These are phyloP conservation scores for Aspergillus aculeatinus DNA, from an alignment of 2,329 filamentous ascomycete species.

Conservation along the genomic window DNA sequence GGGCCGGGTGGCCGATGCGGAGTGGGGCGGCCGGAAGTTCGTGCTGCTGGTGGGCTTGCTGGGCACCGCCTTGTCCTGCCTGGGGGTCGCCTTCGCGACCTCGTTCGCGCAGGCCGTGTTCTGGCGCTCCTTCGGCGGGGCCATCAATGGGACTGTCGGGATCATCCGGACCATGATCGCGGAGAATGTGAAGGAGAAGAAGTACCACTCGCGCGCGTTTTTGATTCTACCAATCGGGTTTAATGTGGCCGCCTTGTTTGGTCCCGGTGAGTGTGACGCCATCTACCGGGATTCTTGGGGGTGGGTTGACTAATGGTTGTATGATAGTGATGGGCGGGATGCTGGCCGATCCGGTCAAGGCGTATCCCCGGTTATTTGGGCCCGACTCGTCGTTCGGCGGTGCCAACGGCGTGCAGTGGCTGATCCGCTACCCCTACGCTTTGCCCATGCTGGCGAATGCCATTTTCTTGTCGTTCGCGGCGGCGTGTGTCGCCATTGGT, in stretches of 20 bases:
- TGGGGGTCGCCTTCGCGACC: conserved; percentile 67
- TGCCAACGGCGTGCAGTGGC: conserved; percentile 58
- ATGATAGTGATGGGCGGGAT: conserved; percentile 61
- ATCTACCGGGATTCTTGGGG: conserved; percentile 35
- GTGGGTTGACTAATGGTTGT: conserved; percentile 17
- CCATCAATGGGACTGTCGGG: conserved; percentile 69
- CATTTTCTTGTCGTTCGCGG: conserved; percentile 56
- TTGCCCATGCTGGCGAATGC: conserved; percentile 67
- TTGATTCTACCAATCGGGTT: conserved; percentile 65
- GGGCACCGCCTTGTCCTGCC: conserved; percentile 64
- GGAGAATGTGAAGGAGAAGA: conserved; percentile 70
- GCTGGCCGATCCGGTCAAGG: conserved; percentile 65
- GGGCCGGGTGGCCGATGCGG: conserved; percentile 67
- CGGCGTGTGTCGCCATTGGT: conserved; percentile 58
- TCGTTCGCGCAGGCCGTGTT: conserved; percentile 64
- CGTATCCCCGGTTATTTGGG: conserved; percentile 63
- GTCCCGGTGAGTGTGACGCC: conserved; percentile 38
- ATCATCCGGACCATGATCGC: conserved; percentile 72
- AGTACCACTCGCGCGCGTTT: conserved; percentile 57
- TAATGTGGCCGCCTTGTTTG: conserved; percentile 61
- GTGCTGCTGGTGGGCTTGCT: conserved; percentile 73
- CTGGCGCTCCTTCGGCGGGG: conserved; percentile 66
- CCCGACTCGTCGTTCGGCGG: conserved; percentile 58
- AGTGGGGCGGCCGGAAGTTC: conserved; percentile 67
- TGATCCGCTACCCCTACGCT: conserved; percentile 64